phyloP scores from a whole-genome alignment of 805 yeast species.

The Barnettozyma botsteinii region DNA sequence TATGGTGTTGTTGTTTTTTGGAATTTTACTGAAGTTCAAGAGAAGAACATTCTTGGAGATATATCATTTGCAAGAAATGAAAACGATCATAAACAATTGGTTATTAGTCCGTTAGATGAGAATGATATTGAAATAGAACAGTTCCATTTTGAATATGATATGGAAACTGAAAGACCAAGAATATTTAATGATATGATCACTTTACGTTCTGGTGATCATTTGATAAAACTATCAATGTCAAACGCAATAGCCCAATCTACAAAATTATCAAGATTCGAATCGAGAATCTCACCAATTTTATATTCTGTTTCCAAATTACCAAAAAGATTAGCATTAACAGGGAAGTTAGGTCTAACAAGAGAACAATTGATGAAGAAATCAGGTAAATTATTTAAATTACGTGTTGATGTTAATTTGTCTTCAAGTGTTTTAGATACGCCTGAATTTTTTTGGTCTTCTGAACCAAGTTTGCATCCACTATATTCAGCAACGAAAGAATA shows the following conservation, averaged over 20 bases:
- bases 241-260: constrained; percentile 97
- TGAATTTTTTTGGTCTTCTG: constrained; percentile 92
- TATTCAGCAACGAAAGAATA: constrained; percentile 88
- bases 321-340: constrained; percentile 83
- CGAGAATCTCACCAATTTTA: constrained; percentile 79
- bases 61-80: constrained; percentile 47
- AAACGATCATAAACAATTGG: constrained; percentile 43
- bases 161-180: constrained; percentile 55
- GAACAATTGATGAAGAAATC: constrained; percentile 83
- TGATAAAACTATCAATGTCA: constrained; percentile 86
- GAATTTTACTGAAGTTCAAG: constrained; percentile 92
- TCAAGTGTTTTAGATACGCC: constrained; percentile 93
- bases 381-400: constrained; percentile 80
- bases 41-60: constrained; percentile 89
- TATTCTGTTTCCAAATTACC: constrained; percentile 87
- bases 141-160: constrained; percentile 45
- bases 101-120: constrained; percentile 72
- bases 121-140: constrained; percentile 91
- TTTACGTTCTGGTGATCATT: constrained; percentile 82
- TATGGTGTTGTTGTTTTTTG: constrained; percentile 98
- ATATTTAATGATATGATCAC: constrained; percentile 95
- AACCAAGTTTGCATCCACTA: constrained; percentile 91
- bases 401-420: constrained; percentile 90
- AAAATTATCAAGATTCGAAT: constrained; percentile 84
- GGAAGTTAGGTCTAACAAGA: constrained; percentile 76